These are phyloP conservation scores for Hevea brasiliensis DNA, from an alignment of 345 rosid species.

Conservation along the genomic window DNA sequence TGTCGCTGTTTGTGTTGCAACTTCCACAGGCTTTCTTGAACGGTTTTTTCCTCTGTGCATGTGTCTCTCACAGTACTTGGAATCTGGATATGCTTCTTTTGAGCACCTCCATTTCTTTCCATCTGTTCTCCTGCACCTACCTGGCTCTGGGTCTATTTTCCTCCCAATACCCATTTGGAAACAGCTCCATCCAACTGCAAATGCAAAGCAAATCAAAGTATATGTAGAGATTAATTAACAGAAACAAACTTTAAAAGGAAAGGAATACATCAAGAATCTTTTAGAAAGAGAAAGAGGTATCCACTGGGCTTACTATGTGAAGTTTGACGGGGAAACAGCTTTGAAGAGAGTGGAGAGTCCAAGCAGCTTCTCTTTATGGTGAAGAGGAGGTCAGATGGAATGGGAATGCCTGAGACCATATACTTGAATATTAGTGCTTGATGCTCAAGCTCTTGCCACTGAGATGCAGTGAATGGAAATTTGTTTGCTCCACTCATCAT, in stretches of 20 bases:
- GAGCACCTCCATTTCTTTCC: slow-evolving; percentile 99
- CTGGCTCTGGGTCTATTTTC: slow-evolving; percentile 88
- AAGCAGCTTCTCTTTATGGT: slow-evolving; percentile 58
- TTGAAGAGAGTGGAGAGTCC: slow-evolving; percentile 49
- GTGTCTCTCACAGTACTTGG: slow-evolving; percentile 92
- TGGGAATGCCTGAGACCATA: slow-evolving; percentile 66
- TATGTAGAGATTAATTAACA: background rate
- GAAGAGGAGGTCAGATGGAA: slow-evolving; percentile 85
- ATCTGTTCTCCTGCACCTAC: slow-evolving; percentile 90
- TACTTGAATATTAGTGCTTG: slow-evolving; percentile 83
- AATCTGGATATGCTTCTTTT: slow-evolving; percentile 85
- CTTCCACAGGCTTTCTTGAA: slow-evolving; percentile 96
- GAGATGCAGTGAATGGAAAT: slow-evolving; percentile 75
- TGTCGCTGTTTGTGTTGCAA: slow-evolving; percentile 22
- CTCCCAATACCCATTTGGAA: slow-evolving; percentile 73
- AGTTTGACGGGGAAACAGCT: slow-evolving; percentile 48
- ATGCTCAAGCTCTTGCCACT: slow-evolving; percentile 92
- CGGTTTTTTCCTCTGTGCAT: slow-evolving; percentile 97
- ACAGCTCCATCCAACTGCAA: slow-evolving; percentile 73
- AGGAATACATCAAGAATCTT: background rate
- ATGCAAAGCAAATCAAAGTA: slow-evolving; percentile 3
- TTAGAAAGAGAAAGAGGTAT: background rate
- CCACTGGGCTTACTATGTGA: slow-evolving; percentile 43
- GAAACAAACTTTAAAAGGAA: background rate
- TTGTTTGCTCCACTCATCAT: slow-evolving; percentile 44